phyloP scores from a whole-genome alignment of 1,284 basidiomycete genomes.

The Moesziomyces parantarcticus region DNA sequence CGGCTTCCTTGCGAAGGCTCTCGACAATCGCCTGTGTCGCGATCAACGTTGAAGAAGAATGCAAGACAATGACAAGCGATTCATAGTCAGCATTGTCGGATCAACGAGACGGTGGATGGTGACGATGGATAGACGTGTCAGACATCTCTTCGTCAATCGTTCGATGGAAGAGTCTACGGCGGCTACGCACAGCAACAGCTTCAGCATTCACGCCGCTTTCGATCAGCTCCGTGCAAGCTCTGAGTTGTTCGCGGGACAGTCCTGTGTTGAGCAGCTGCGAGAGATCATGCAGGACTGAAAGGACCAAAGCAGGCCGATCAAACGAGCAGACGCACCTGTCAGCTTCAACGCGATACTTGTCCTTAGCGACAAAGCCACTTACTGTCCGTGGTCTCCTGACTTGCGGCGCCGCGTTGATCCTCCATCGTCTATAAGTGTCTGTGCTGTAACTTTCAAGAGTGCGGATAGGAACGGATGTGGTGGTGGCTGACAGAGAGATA shows the following conservation, averaged over 20 bases:
- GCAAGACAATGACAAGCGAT: too few relatives aligned
- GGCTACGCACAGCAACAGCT: slow-evolving; percentile 78
- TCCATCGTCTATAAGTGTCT: slow-evolving; percentile 12
- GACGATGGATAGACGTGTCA: background rate
- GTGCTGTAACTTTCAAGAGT: background rate
- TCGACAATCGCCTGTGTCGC: slow-evolving; percentile 28
- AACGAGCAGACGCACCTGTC: slow-evolving; percentile 70
- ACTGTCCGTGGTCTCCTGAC: slow-evolving; percentile 28
- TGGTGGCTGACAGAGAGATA: too few relatives aligned
- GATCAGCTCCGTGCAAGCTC: slow-evolving; percentile 83
- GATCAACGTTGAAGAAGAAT: background rate
- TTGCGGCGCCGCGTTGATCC: slow-evolving; percentile 29
- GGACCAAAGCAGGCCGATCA: slow-evolving; percentile 72
- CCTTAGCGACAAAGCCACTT: slow-evolving; percentile 72
- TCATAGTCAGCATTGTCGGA: too few relatives aligned
- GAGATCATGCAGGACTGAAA: slow-evolving; percentile 82
- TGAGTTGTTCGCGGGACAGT: slow-evolving; percentile 82
- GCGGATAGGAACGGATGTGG: too few relatives aligned
- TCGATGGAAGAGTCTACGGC: background rate
- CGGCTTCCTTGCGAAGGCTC: slow-evolving; percentile 44
- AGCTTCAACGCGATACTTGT: background rate
- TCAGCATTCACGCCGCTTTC: slow-evolving; percentile 86
- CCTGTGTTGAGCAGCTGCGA: slow-evolving; percentile 83
- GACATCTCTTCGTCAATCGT: background rate
- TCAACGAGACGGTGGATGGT: background rate